Evolutionary conservation across 495 filamentous ascomycete genomes (phyloP), one percentile per base, ranked within the genome.

Genomic region (Lepraria neglecta): DNA sequence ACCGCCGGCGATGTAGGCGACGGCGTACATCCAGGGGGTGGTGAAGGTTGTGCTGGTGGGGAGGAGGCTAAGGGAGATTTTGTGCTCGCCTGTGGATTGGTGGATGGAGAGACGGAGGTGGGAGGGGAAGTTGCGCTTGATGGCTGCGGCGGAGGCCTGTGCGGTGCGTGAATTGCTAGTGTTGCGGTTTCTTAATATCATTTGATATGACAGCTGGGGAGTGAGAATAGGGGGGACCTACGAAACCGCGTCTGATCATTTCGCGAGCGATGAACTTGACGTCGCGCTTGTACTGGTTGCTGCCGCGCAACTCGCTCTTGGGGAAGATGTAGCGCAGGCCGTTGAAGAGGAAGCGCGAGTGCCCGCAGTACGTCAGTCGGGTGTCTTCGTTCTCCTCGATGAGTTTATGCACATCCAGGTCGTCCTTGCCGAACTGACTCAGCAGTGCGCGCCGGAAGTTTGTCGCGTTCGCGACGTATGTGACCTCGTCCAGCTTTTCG

Each of bases 71-170:
- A 84, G 73, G 6, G 82, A 84, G 1, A 85, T 66, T 64, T 86
- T 86, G 52, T 69, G 73, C 45, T 74, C 69, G 3, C 77, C 79
- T 2, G 74, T 76, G 0, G 82, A 85, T 38, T 75, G 75, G 62
- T 85, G 83, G 43, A 86, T 85, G 5, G 82, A 85, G 7, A 85
- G 75, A 30, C 83, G 79, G 3, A 86, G 68, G 56, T 79, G 76
- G 42, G 79, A 73, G 6, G 72, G 70, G 52, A 77, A 80, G 35
- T 73, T 74, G 12, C 72, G 62, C 40, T 71, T 70, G 40, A 85
- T 78, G 6, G 80, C 77, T 7, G 74, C 71, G 6, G 83, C 76
- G 61, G 84, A 86, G 24, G 81, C 77, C 77, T 79, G 52, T n/a
- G n/a, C n/a, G 17, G 11, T 9, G 27, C 24, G 6, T 6, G 11